phyloP scores from a whole-genome alignment of 371 early-diverging fungal species.

The Mucor saturninus region DNA sequence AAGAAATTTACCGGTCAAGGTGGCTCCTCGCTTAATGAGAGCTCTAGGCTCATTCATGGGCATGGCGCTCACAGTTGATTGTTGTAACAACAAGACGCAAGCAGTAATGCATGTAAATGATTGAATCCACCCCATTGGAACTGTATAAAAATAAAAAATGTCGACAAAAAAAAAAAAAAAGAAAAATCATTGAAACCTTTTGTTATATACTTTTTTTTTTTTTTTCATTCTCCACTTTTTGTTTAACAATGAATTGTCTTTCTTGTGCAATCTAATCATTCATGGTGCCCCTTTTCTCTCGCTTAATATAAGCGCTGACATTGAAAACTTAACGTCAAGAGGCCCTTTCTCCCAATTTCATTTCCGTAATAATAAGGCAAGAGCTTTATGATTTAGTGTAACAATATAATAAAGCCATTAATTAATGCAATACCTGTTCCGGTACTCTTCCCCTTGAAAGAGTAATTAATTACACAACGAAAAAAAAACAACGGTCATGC shows the following conservation, averaged over 20 bases:
- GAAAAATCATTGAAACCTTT: not conserved
- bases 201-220: not conserved
- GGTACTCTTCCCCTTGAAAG: too few relatives aligned
- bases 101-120: constrained; percentile 14
- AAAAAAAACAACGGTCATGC: too few relatives aligned
- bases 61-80: not conserved
- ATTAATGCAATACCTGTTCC: too few relatives aligned
- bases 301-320: too few relatives aligned
- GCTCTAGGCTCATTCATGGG: constrained; percentile 11
- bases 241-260: not conserved
- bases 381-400: too few relatives aligned
- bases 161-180: not conserved
- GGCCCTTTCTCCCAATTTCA: too few relatives aligned
- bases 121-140: constrained; percentile 8
- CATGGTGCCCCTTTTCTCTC: too few relatives aligned
- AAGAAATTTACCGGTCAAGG: constrained; percentile 42
- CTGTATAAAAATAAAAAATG: constrained; percentile 5
- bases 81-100: constrained; percentile 10
- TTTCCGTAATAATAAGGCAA: too few relatives aligned
- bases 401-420: too few relatives aligned
- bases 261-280: not conserved
- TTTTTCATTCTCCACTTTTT: not conserved
- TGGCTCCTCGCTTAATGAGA: constrained; percentile 21
- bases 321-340: too few relatives aligned
- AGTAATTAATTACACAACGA: too few relatives aligned